Base-by-base conservation (phyloP, 768 basidiomycete genomes). In the Sarcomyxa edulis region DNA sequence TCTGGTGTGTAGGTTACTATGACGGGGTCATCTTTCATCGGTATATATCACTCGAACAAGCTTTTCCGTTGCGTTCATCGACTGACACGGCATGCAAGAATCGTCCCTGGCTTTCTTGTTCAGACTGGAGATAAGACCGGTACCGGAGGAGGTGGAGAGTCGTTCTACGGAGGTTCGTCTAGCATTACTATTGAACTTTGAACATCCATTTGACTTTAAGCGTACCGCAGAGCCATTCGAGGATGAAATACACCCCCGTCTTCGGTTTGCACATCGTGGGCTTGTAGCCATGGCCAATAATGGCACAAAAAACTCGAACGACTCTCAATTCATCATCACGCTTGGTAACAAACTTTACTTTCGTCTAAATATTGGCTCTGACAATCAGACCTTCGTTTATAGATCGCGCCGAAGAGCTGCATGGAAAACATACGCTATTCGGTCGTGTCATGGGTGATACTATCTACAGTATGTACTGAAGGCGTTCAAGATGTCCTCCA, bases 71-170 rank as follows among this genome's bases (percentile, higher is more conserved):
- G 6, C 16, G 30, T 30, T 53, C 14, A 23, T 6, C 29, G 25
- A 26, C 23, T 32, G 21, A 23, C 51, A 30, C 28, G 8, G 7
- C 19, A 25, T 14, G 9, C 26, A 35, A 84, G 85, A n/a, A 69
- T 97, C 26, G 85, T 97, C 2, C 87, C 93, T 1, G 78, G 81
- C 12, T 96, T 98, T 59, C 77, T 97, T 30, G 86, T 96, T 1
- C 96, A 98, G 58, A 93, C 93, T 2, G 95, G 95, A 12, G 95
- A 98, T 57, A 81, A 72, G 48, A 92, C 92, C 0, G 91, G 92
- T 1, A 90, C 89, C 0, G 96, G 96, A 2, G 80, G 64, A 0
- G 92, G 93, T 6, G 94, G 96, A 47, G 95, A 97, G 56, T 94
- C 91, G 1, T 88, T 96, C 58, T 97, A 88, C 49, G 95, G 95